Evolutionary conservation across 2,329 filamentous ascomycete genomes (phyloP), one percentile per base, ranked within the genome.

Genomic region (Alternaria infectoria): DNA sequence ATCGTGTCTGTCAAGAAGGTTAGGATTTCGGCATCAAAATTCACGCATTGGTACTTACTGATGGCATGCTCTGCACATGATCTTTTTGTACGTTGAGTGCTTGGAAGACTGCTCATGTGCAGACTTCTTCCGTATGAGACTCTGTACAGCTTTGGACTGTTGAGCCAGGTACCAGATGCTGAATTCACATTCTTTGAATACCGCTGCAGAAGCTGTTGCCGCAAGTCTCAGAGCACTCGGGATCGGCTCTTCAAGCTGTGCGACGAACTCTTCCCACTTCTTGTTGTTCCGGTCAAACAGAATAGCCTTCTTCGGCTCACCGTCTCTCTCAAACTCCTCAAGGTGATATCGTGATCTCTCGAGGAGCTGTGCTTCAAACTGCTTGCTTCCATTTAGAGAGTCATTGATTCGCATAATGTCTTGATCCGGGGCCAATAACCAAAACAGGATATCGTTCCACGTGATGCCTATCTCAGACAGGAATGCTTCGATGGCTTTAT

Each of bases 131-230:
- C 25, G 17, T 10, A 67, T 21, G 25, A 65, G 49, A 4, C 59
- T 43, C 44, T 63, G 66, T 25, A 72, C 60, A 13, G 60, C 23
- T 17, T 68, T 56, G 54, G 73, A 74, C 44, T 74, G 74, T 52
- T 76, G 66, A 15, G 75, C 80, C 25, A 83, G 65, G 40, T 83
- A 81, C 81, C 81, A 83, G 3, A 83, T 61, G 40, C 76, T 80
- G 56, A 83, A 77, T 2, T 69, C 67, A 15, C 77, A 74, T 19
- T 77, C 69, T 5, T 73, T 67, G 15, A 77, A 66, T 32, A 83
- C 81, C 6, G 70, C 71, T 19, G 78, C 72, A 61, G 81, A 82
- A 5, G 79, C 70, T 5, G 79, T 57, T 12, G 75, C 80, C 9
- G 80, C 75, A 54, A 74, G 67, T 15, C 71, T 73, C 6, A 82